Conservation (phyloP, 257 asterid species). For the Fraxinus cuspidata region DNA sequence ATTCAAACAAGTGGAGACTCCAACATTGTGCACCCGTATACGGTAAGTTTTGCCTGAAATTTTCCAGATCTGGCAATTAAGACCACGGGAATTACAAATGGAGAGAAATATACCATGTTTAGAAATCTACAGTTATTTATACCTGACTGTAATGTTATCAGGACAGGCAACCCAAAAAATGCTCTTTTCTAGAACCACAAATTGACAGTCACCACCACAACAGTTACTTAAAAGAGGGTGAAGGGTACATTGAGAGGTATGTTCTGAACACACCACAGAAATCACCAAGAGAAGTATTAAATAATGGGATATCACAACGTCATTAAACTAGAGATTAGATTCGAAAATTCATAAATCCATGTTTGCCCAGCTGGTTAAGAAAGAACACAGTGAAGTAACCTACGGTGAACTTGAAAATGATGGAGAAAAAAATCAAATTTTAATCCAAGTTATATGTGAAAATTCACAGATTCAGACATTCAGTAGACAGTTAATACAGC, state of each 20-base stretch:
- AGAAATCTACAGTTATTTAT: no score
- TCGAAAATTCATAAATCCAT: neutral
- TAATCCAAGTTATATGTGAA: neutral
- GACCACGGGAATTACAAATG: neutral
- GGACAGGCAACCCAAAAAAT: neutral
- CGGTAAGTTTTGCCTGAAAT: slow-evolving; percentile 85
- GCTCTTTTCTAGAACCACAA: neutral
- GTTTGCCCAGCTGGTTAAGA: neutral
- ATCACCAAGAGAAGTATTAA: neutral
- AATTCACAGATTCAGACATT: neutral
- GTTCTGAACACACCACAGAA: neutral
- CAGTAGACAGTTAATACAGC: neutral
- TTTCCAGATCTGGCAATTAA: slow-evolving; percentile 1
- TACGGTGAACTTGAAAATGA: neutral
- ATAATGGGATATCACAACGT: neutral
- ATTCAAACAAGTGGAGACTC: slow-evolving; percentile 81
- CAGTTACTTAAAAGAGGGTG: neutral
- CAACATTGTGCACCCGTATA: slow-evolving; percentile 84
- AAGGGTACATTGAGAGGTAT: neutral
- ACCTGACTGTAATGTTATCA: no score
- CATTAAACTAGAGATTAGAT: neutral
- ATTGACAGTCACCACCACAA: neutral
- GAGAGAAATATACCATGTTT: neutral
- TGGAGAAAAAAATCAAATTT: neutral
- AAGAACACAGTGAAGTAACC: neutral